phyloP scores from a whole-genome alignment of 1,284 basidiomycete genomes.

The Austroboletus niveus region DNA sequence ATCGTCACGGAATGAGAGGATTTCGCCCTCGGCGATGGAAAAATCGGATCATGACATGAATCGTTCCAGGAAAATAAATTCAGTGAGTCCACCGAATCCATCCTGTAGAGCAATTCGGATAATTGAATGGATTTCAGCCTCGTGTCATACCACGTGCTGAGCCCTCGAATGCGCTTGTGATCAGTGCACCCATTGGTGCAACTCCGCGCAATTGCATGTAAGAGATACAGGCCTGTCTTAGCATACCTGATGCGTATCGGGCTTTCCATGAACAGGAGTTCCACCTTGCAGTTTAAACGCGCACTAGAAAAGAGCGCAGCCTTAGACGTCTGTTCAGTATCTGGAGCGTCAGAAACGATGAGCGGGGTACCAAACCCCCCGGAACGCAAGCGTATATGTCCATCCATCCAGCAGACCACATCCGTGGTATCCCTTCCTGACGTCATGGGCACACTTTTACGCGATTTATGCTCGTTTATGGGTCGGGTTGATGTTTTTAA shows the following conservation, averaged over 20 bases:
- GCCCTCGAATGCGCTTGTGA: background rate
- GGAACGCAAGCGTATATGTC: slow-evolving; percentile 2
- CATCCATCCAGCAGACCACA: background rate
- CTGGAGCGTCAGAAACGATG: background rate
- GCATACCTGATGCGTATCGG: background rate
- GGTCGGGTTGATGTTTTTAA: slow-evolving; percentile 11
- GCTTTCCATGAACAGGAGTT: slow-evolving; percentile 4
- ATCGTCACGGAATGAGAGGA: slow-evolving; percentile 3
- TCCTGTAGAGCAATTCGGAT: background rate
- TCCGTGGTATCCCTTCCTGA: background rate
- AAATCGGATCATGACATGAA: background rate
- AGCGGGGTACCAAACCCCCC: background rate
- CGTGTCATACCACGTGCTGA: background rate
- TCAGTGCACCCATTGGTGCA: slow-evolving; percentile 2
- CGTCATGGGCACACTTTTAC: slow-evolving; percentile 6
- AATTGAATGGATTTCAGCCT: background rate
- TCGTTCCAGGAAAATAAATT: slow-evolving; percentile 3
- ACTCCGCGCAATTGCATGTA: slow-evolving; percentile 6
- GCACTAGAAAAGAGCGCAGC: slow-evolving; percentile 1
- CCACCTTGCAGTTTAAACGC: slow-evolving; percentile 6
- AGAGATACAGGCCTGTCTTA: background rate
- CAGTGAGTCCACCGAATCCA: slow-evolving; percentile 4
- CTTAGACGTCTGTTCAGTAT: background rate
- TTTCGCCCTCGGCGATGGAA: background rate
- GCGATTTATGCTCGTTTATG: slow-evolving; percentile 12